Evolutionary conservation across 1,284 basidiomycete species (phyloP).

Genomic region (Athelia sp.): DNA sequence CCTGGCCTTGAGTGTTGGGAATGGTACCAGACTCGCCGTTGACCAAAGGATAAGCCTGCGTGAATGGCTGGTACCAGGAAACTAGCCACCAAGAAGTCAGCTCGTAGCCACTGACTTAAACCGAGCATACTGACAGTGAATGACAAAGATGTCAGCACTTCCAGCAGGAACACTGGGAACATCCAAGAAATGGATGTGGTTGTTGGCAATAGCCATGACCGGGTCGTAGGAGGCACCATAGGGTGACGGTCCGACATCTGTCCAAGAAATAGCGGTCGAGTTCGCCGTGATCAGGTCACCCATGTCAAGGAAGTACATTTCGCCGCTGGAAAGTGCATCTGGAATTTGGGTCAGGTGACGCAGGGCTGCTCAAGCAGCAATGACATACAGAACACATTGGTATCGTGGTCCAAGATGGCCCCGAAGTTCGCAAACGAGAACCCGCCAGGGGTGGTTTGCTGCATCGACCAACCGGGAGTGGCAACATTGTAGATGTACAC

Average conservation of each 20-base stretch:
- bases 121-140: constrained; percentile 66
- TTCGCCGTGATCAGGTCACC: constrained; percentile 53
- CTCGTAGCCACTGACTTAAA: no score
- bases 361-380: constrained; percentile 10
- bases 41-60: constrained; percentile 55
- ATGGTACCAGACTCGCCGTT: constrained; percentile 55
- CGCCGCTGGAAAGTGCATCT: constrained; percentile 62
- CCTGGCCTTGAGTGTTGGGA: constrained; percentile 72
- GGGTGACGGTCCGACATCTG: constrained; percentile 44
- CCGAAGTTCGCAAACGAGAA: constrained; percentile 54
- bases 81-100: constrained; percentile 33
- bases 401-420: constrained; percentile 84
- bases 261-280: constrained; percentile 55
- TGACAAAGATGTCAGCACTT: constrained; percentile 76
- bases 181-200: constrained; percentile 77
- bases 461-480: constrained; percentile 62
- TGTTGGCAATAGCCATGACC: constrained; percentile 74
- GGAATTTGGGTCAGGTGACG: constrained; percentile 3
- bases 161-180: constrained; percentile 64
- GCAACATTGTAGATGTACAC: constrained; percentile 67
- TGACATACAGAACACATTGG: constrained; percentile 71
- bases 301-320: constrained; percentile 68
- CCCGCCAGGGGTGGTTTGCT: constrained; percentile 40
- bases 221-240: constrained; percentile 59
- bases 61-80: constrained; percentile 74